Evolutionary conservation across 805 yeast genomes (phyloP), one percentile per base, ranked within the genome.

Genomic region (Myxozyma melibiosi): DNA sequence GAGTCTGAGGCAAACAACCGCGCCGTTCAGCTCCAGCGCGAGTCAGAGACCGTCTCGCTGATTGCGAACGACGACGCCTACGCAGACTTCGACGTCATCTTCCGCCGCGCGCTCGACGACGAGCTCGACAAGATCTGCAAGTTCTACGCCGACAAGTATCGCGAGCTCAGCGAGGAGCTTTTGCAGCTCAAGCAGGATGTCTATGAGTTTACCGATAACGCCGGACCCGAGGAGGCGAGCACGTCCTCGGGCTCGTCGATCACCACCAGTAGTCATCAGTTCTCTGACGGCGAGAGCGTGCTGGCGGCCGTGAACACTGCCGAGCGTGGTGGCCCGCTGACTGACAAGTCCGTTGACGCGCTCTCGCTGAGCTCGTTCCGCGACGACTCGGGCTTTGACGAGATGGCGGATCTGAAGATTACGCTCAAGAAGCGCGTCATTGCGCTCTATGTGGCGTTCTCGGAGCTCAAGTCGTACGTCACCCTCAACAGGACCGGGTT

Each of bases 401-500:
- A 55, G 30, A 30, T 82, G 25, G 74, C 80, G 2, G 88, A 84
- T 60, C 71, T 78, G 57, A 76, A 77, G 58, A 82, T 86, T 58
- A 84, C 88, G 7, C 76, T 88, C 63, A 86, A 84, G 71, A 84
- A 84, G 66, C 76, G 90, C 57, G 70, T 86, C 7, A 78, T 84
- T 41, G 80, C 85, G 2, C 73, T 84, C 40, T 92, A 83, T 74
- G 92, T 92, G 2, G 75, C 81, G 18, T 74, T 90, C 20, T 85
- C 91, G 6, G 98, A 92, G 71, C 78, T 92, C 63, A 84, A 86
- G 66, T 88, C 96, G 9, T 92, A 75, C 69, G 78, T 88, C 49
- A 96, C 90, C 67, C 77, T 94, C 63, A 92, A 92, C 76, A 80
- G 79, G 63, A 88, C 96, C 24, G 98, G 97, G 1, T 88, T 92